Percentiles rank a stretch among this genome's conserved stretches.
Conservation (phyloP, 1,139 yeast species). For the Hansenula anomala region DNA sequence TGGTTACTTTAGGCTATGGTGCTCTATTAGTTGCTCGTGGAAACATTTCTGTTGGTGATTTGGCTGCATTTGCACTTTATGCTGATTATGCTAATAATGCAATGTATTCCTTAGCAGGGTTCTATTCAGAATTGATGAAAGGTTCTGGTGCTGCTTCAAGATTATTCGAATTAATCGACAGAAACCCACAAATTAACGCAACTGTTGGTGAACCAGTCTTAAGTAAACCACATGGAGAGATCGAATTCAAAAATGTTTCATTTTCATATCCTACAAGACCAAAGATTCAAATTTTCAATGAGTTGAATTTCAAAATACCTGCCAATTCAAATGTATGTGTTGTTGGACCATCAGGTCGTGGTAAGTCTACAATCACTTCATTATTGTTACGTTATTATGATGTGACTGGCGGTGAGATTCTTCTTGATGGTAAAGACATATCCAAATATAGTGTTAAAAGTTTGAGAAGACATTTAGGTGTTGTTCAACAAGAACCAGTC, state of each 20-base stretch:
- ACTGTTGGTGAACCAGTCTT: conserved; percentile 47
- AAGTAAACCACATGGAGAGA: conserved; percentile 40
- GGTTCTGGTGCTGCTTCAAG: conserved; percentile 97
- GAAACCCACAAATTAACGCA: conserved; percentile 63
- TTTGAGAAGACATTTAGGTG: conserved; percentile 70
- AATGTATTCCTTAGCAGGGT: conserved; percentile 83
- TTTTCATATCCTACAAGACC: conserved; percentile 90
- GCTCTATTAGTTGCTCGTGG: conserved; percentile 72
- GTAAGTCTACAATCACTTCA: conserved; percentile 87
- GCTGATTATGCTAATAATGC: conserved; percentile 91
- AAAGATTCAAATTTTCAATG: conserved; percentile 60
- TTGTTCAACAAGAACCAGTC: conserved; percentile 94
- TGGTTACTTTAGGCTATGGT: conserved; percentile 76
- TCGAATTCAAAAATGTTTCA: conserved; percentile 59
- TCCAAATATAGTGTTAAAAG: conserved; percentile 66
- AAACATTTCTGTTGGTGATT: conserved; percentile 75
- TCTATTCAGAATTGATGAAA: conserved; percentile 91
- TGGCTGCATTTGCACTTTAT: conserved; percentile 90
- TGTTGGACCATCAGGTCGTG: conserved; percentile 96
- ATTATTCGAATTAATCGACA: conserved; percentile 79
- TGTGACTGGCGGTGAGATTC: conserved; percentile 60
- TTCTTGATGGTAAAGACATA: conserved; percentile 68
- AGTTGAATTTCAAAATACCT: conserved; percentile 60
- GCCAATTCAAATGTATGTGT: conserved; percentile 89
- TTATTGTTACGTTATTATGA: conserved; percentile 77